phyloP scores from a whole-genome alignment of 805 yeast genomes.

The Spathaspora hagerdaliae region DNA sequence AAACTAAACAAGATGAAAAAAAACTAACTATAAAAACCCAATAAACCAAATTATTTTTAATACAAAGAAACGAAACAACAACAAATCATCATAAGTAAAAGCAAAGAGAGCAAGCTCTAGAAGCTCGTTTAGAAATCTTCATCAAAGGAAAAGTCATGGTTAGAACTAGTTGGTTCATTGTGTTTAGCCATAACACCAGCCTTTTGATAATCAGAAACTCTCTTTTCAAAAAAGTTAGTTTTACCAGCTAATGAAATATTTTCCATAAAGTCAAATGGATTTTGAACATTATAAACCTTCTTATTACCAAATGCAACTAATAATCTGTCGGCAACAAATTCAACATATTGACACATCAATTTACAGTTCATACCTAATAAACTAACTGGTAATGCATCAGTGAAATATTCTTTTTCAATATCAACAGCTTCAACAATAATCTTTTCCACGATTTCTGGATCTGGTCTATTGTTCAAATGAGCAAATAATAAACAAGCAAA shows the following conservation, averaged over 20 bases:
- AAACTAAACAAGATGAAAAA: neutral
- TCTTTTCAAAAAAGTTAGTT: slow-evolving; percentile 98
- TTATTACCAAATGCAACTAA: slow-evolving; percentile 87
- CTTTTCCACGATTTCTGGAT: slow-evolving; percentile 68
- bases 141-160: slow-evolving; percentile 73
- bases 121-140: slow-evolving; percentile 71
- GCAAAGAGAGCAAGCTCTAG: too few relatives aligned
- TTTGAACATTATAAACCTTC: slow-evolving; percentile 80
- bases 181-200: slow-evolving; percentile 96
- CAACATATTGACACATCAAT: slow-evolving; percentile 97
- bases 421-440: slow-evolving; percentile 93
- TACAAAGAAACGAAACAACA: slow-evolving; percentile 1
- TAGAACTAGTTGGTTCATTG: slow-evolving; percentile 43
- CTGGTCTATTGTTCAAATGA: slow-evolving; percentile 88
- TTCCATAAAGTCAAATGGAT: slow-evolving; percentile 99
- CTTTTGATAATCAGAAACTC: slow-evolving; percentile 98
- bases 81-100: neutral
- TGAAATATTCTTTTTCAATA: slow-evolving; percentile 90
- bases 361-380: slow-evolving; percentile 92
- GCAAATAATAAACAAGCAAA: slow-evolving; percentile 94
- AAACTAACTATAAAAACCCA: neutral
- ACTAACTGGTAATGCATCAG: slow-evolving; percentile 91
- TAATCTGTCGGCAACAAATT: slow-evolving; percentile 95
- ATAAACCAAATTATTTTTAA: neutral
- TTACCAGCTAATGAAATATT: slow-evolving; percentile 97